Base-by-base conservation (phyloP, 805 yeast genomes). In the Myxozyma neotropica region DNA sequence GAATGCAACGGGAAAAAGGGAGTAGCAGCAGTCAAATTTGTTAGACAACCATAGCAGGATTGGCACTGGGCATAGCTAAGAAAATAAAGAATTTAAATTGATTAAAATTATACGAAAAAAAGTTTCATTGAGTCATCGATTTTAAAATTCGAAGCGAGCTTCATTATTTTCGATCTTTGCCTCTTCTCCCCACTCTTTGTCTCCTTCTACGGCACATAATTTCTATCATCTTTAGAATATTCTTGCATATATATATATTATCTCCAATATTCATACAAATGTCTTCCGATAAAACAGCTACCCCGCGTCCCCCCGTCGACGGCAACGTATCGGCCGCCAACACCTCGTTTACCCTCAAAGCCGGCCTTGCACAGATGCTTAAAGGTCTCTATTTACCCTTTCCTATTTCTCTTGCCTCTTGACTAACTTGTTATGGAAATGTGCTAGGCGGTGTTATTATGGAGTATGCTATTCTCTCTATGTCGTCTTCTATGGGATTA, bases 301-400 rank as follows among this genome's bases (percentile, higher is more conserved):
- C 69, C 10, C 68, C 69, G 12, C 64, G 69, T n/a, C 69, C 69
- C 10, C 68, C 69, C 5, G 69, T 66, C 24, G 69, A 66, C 39
- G 64, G 58, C 24, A 43, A 42, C 29, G 58, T 62, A 26, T 29
- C 52, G 19, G 33, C 59, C n/a, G 57, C 50, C 8, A 45, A 51
- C 38, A 50, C 68, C 12, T 60, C 69, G 10, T 75, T 76, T 63
- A 74, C 83, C 69, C 79, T 86, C 57, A 88, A 88, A 74, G 82
- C 89, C 48, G 94, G 93, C 13, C 78, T 88, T 72, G 94, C 95
- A 60, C 91, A 88, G 74, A 88, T 88, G 94, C 80, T 88, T 61
- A 88, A 88, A 71, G 92, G 89, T 57, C 87, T 60, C 89, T 84
- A 52, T 83, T 83, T 64, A 82, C 38, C 27, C 2, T 17, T 27